Percentiles rank a stretch among this genome's conserved stretches.
Evolutionary conservation across 1,139 yeast genomes (phyloP).

Genomic region (Zygoascus sp.): DNA sequence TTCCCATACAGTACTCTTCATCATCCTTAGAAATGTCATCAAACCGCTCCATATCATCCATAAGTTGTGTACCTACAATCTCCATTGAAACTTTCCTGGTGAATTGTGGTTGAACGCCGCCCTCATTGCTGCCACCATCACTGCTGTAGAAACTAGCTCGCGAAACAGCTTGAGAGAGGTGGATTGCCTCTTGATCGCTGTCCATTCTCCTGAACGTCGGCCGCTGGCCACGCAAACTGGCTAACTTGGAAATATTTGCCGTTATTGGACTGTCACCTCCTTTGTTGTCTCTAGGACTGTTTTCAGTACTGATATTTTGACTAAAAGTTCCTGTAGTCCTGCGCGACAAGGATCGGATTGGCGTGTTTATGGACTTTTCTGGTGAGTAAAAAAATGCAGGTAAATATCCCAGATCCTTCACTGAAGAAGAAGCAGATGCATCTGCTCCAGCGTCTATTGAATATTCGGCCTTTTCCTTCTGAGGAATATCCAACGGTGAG

Average conservation of each 20-base stretch:
- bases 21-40: slow-evolving; percentile 19
- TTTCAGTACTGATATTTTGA: slow-evolving; percentile 1
- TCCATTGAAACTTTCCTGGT: slow-evolving; percentile 38
- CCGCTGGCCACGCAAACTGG: not conserved
- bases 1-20: slow-evolving; percentile 38
- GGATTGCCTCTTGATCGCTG: slow-evolving; percentile 2
- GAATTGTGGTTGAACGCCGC: not conserved
- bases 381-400: slow-evolving; percentile 7
- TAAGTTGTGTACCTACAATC: slow-evolving; percentile 50
- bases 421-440: slow-evolving; percentile 5
- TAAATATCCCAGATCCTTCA: slow-evolving; percentile 5
- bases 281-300: slow-evolving; percentile 5
- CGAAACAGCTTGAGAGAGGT: not conserved
- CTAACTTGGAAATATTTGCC: not conserved
- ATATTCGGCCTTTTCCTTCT: not conserved
- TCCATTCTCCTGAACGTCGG: slow-evolving; percentile 2
- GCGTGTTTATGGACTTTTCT: slow-evolving; percentile 2
- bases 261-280: not conserved
- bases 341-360: slow-evolving; percentile 2
- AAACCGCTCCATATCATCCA: slow-evolving; percentile 39
- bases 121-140: slow-evolving; percentile 14
- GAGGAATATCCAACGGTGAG: slow-evolving; percentile 19
- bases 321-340: slow-evolving; percentile 1
- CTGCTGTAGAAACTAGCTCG: slow-evolving; percentile 20
- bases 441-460: not conserved